phyloP scores from a whole-genome alignment of 1,284 basidiomycete genomes.

The Papiliotrema nemorosa region DNA sequence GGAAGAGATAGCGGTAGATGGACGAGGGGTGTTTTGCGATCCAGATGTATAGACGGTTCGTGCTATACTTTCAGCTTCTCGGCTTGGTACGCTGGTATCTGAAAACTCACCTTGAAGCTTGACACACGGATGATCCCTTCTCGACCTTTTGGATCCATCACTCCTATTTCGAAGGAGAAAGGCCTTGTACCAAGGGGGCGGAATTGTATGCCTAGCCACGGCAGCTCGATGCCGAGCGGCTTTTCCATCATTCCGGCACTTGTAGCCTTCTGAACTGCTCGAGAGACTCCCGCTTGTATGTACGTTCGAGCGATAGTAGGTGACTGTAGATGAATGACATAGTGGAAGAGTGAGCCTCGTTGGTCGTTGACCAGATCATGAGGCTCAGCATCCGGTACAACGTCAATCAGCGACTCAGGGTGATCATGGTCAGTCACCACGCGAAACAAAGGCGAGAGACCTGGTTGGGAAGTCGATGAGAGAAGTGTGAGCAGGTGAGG shows the following conservation, averaged over 20 bases:
- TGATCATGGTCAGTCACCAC: too few relatives aligned
- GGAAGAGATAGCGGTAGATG: conserved; percentile 72
- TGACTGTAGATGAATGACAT: conserved; percentile 78
- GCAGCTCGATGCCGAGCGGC: conserved; percentile 63
- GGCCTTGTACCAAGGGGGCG: conserved; percentile 60
- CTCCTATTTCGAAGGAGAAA: conserved; percentile 71
- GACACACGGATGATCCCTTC: conserved; percentile 66
- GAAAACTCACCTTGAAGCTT: conserved; percentile 69
- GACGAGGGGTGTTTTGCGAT: conserved; percentile 56
- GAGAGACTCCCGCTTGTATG: conserved; percentile 57
- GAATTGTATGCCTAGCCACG: conserved; percentile 72
- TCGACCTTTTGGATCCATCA: conserved; percentile 62
- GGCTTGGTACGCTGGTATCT: neutral
- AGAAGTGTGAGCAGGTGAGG: conserved; percentile 69
- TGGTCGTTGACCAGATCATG: conserved; percentile 51
- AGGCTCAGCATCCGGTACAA: conserved; percentile 58
- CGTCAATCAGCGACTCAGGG: conserved; percentile 65
- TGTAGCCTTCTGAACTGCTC: neutral
- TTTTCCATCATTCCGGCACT: conserved; percentile 1
- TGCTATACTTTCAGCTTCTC: conserved; percentile 4
- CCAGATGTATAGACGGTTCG: conserved; percentile 57
- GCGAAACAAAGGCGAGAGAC: conserved; percentile 64
- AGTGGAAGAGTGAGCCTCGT: conserved; percentile 50
- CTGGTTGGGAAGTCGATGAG: conserved; percentile 65
- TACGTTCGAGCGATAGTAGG: conserved; percentile 66